Evolutionary conservation across 768 basidiomycete species (phyloP).

Genomic region (Trichaptum fuscoviolaceum): DNA sequence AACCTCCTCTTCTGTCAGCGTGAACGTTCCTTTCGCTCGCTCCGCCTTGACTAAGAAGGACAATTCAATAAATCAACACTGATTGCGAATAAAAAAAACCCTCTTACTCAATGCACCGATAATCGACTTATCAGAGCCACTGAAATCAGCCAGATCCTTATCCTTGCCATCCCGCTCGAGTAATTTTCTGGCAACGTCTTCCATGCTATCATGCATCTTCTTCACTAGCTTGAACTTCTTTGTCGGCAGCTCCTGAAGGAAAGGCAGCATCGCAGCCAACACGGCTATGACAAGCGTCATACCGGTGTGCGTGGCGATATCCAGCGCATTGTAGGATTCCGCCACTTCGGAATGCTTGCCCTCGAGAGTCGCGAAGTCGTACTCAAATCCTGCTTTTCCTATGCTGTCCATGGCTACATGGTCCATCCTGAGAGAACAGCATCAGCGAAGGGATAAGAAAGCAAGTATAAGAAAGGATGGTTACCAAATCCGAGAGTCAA

Average conservation of each 20-base stretch:
- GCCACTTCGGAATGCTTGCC: slow-evolving; percentile 41
- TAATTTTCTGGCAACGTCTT: slow-evolving; percentile 40
- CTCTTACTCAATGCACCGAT: slow-evolving; percentile 18
- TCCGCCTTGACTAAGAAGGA: slow-evolving; percentile 21
- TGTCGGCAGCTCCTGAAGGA: slow-evolving; percentile 48
- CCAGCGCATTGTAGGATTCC: slow-evolving; percentile 51
- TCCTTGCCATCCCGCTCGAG: slow-evolving; percentile 34
- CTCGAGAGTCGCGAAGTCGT: slow-evolving; percentile 49
- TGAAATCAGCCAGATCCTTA: slow-evolving; percentile 21
- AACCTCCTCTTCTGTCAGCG: slow-evolving; percentile 24
- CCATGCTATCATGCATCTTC: slow-evolving; percentile 48
- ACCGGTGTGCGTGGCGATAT: slow-evolving; percentile 52
- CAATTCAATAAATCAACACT: neutral
- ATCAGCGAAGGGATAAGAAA: neutral
- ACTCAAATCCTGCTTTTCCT: slow-evolving; percentile 55
- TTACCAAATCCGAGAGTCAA: slow-evolving; percentile 10
- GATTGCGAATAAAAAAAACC: neutral
- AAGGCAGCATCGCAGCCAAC: slow-evolving; percentile 55
- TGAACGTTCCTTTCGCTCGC: slow-evolving; percentile 19
- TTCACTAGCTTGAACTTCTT: slow-evolving; percentile 56
- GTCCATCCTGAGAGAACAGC: slow-evolving; percentile 1
- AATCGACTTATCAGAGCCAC: slow-evolving; percentile 29
- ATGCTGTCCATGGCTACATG: slow-evolving; percentile 38
- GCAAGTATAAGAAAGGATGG: neutral
- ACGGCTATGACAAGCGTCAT: slow-evolving; percentile 62